These are phyloP conservation scores for Mucor saturninus DNA, from an alignment of 371 early-diverging fungal genomes.

Conservation along the genomic window DNA sequence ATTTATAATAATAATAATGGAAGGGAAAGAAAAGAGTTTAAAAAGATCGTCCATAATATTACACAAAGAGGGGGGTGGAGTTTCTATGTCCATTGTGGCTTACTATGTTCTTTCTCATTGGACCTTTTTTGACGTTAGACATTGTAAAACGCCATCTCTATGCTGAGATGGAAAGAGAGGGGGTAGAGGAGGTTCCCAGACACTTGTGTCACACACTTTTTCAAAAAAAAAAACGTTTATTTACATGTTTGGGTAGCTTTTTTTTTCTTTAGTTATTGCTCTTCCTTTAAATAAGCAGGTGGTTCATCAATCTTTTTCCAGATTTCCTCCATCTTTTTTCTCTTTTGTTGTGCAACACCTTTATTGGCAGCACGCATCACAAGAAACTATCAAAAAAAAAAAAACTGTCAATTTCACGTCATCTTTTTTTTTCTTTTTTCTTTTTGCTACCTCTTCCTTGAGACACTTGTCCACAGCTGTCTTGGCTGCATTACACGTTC, in stretches of 20 bases:
- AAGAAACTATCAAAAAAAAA: conserved; percentile 35
- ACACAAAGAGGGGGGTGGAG: too few species aligned
- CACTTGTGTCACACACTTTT: too few species aligned
- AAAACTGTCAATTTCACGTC: too few species aligned
- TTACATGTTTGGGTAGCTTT: too few species aligned
- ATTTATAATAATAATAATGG: too few species aligned
- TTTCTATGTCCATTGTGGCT: too few species aligned
- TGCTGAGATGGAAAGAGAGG: neutral
- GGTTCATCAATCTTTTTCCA: conserved; percentile 59
- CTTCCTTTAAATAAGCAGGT: conserved; percentile 25
- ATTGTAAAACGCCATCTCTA: too few species aligned
- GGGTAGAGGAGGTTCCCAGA: too few species aligned
- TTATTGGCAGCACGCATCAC: conserved; percentile 43
- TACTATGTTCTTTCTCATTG: too few species aligned
- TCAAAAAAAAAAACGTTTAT: neutral
- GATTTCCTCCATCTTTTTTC: conserved; percentile 45
- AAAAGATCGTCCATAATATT: too few species aligned
- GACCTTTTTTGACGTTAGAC: too few species aligned
- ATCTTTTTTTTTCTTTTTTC: neutral
- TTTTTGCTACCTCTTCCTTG: conserved; percentile 42
- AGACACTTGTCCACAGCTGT: conserved; percentile 44
- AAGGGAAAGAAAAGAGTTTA: too few species aligned
- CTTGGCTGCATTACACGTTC: conserved; percentile 49
- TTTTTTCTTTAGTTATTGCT: neutral
- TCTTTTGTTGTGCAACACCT: conserved; percentile 39